Percentiles rank a stretch among this genome's conserved stretches.
Conservation (phyloP, 129 eudicot species). For the Pulicaria dysenterica region DNA sequence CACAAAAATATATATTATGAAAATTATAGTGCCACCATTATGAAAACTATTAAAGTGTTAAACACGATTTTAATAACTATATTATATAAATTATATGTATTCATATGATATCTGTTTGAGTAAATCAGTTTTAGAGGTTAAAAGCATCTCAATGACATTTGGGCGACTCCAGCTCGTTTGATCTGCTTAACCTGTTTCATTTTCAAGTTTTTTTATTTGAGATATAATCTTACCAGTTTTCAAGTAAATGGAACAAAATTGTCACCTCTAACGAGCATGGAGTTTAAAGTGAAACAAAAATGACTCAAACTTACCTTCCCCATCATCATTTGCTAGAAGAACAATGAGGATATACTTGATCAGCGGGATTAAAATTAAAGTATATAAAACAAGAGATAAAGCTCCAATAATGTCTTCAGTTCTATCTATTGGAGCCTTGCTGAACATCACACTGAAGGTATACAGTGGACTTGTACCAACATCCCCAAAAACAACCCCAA, state of each 20-base stretch:
- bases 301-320: slow-evolving; percentile 67
- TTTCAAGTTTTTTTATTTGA: no score
- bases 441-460: slow-evolving; percentile 95
- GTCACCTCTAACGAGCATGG: no score
- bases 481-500: slow-evolving; percentile 97
- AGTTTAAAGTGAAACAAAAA: neutral
- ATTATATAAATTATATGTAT: no score
- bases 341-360: slow-evolving; percentile 87
- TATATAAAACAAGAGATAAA: slow-evolving; percentile 82
- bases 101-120: no score
- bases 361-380: slow-evolving; percentile 73
- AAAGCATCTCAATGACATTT: no score
- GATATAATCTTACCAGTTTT: no score
- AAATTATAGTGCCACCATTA: neutral
- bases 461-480: slow-evolving; percentile 94
- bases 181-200: no score
- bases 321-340: slow-evolving; percentile 92
- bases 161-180: no score
- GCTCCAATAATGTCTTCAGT: slow-evolving; percentile 93
- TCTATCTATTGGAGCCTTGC: slow-evolving; percentile 79
- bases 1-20: neutral
- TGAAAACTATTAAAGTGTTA: no score
- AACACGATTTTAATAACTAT: no score
- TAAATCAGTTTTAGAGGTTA: no score
- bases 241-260: no score